Percentiles rank a stretch among this genome's conserved stretches.
phyloP scores from a whole-genome alignment of 768 basidiomycete species.

The Russula emetica region DNA sequence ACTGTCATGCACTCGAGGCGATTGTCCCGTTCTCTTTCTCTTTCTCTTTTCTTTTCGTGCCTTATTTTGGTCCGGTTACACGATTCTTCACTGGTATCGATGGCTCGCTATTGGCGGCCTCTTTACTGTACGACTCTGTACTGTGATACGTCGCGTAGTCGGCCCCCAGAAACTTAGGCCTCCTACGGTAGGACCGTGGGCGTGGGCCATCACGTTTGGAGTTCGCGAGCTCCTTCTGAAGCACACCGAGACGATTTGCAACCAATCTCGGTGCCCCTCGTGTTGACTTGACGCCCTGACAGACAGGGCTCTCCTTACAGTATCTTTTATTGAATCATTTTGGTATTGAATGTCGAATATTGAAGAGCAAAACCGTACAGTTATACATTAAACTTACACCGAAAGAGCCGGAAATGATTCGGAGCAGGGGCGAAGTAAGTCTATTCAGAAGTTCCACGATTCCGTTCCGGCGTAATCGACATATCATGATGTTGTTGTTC shows the following conservation, averaged over 20 bases:
- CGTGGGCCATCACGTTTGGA: not conserved
- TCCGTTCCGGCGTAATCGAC: not conserved
- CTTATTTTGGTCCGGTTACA: not conserved
- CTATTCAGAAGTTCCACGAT: not conserved
- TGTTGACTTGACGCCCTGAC: not conserved
- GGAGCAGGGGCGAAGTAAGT: not conserved
- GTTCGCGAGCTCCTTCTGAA: not conserved
- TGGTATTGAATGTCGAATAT: not conserved
- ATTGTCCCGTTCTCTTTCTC: not conserved
- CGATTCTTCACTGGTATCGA: conserved; percentile 5
- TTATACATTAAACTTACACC: not conserved
- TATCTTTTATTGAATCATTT: conserved; percentile 2
- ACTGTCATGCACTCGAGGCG: not conserved
- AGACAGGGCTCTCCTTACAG: not conserved
- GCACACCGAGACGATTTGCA: not conserved
- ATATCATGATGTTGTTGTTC: not conserved
- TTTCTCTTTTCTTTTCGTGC: not conserved
- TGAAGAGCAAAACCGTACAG: not conserved
- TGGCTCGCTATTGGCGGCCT: not conserved
- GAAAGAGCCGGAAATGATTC: not conserved
- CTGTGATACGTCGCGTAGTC: not conserved
- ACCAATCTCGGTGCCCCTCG: not conserved
- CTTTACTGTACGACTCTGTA: not conserved
- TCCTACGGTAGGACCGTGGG: not conserved
- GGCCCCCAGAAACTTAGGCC: not conserved